Base-by-base conservation (phyloP, 371 early-diverging fungal species). In the Rhizopus sp. region DNA sequence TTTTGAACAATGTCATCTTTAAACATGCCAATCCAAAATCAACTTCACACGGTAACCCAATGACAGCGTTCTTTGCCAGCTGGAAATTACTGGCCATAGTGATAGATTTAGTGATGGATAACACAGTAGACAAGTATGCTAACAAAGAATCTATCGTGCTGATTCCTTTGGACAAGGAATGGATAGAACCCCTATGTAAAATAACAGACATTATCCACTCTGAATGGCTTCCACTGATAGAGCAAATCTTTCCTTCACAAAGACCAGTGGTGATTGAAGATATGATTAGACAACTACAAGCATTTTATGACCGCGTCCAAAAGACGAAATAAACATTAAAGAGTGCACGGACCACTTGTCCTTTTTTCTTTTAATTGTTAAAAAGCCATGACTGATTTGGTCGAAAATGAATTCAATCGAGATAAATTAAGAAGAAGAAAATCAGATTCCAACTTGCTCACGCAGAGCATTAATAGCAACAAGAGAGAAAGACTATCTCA, bases 41-140 rank as follows among this genome's bases (percentile, higher is more conserved):
- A 12, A 42, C 38, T 8, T 46, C 57, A 0, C 61, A 60, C 10
- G 74, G 72, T 1, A 76, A 72, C 45, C 69, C 70, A 2, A 65
- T 76, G 62, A 62, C 79, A 12, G 74, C 72, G 2, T 76, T 79
- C 50, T 72, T 79, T 53, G 79, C 76, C 32, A 67, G 71, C 3
- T 79, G 79, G 79, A 62, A 66, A 12, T 48, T 73, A 15, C 38
- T 70, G 6, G 35, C 59, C 1, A 35, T 57, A 4, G 71, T 75
- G 5, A 64, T 75, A 15, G 67, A 78, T 38, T 44, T 63, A 7
- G 56, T 71, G 0, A 55, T 67, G 55, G 56, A 64, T 2, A 62
- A 60, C 31, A 70, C 72, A 3, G 66, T 70, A 40, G 41, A 64
- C 23, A 70, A 68, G 13, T 64, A 64, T 45, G 68, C 64, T 10